These are phyloP conservation scores for Aspergillus versicolor DNA, from an alignment of 2,329 filamentous ascomycete species.

Conservation along the genomic window DNA sequence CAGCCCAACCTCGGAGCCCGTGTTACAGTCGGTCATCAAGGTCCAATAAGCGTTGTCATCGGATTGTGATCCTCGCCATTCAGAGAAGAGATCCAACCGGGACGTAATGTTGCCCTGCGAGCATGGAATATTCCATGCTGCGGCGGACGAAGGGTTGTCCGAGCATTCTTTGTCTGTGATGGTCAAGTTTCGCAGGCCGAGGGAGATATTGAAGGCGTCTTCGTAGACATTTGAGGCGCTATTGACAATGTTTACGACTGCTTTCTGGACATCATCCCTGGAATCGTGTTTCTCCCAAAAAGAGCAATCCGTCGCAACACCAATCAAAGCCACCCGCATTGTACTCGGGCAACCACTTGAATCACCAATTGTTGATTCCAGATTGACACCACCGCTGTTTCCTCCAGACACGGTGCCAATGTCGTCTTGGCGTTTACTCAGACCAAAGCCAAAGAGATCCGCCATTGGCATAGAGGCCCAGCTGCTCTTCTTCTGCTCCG, in stretches of 20 bases:
- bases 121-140: slow-evolving; percentile 84
- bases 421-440: slow-evolving; percentile 64
- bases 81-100: slow-evolving; percentile 82
- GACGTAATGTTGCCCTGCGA: slow-evolving; percentile 60
- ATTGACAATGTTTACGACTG: slow-evolving; percentile 83
- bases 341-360: slow-evolving; percentile 82
- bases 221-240: slow-evolving; percentile 85
- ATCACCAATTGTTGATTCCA: slow-evolving; percentile 75
- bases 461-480: slow-evolving; percentile 63
- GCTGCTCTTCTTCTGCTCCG: slow-evolving; percentile 53
- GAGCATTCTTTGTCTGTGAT: slow-evolving; percentile 76
- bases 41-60: slow-evolving; percentile 95
- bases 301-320: slow-evolving; percentile 88
- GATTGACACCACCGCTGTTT: slow-evolving; percentile 76
- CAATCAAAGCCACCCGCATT: slow-evolving; percentile 87
- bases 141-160: slow-evolving; percentile 61
- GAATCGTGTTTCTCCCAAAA: slow-evolving; percentile 74
- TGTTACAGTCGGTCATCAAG: slow-evolving; percentile 76
- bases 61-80: slow-evolving; percentile 74
- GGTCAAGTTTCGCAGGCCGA: slow-evolving; percentile 83
- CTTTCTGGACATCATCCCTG: slow-evolving; percentile 63
- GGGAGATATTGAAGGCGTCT: slow-evolving; percentile 87
- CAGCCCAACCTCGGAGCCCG: slow-evolving; percentile 80
- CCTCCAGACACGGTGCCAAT: slow-evolving; percentile 68
- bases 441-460: slow-evolving; percentile 67